These are phyloP conservation scores for Candida parachauliodes DNA, from an alignment of 805 yeast species.

Conservation along the genomic window DNA sequence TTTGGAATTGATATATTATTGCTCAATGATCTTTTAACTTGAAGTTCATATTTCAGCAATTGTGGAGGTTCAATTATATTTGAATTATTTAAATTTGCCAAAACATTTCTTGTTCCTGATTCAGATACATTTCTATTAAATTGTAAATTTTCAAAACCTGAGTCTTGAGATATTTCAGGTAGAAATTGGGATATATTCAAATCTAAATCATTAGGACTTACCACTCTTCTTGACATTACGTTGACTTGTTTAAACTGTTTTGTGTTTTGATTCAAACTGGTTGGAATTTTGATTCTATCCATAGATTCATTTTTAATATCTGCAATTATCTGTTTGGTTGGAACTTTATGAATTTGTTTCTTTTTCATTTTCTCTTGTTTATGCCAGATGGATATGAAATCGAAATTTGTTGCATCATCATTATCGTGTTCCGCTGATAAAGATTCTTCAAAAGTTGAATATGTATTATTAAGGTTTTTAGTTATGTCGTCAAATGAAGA, in stretches of 20 bases:
- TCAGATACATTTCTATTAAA: slow-evolving; percentile 29
- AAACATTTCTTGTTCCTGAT: slow-evolving; percentile 27
- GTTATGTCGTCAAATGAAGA: slow-evolving; percentile 41
- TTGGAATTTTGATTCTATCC: slow-evolving; percentile 19
- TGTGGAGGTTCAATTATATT: too few species aligned
- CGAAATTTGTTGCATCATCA: slow-evolving; percentile 14
- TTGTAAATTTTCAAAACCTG: slow-evolving; percentile 43
- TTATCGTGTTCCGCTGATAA: slow-evolving; percentile 40
- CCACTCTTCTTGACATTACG: slow-evolving; percentile 39
- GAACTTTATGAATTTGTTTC: slow-evolving; percentile 8
- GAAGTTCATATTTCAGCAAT: slow-evolving; percentile 10
- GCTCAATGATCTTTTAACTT: slow-evolving; percentile 6
- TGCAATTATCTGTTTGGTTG: slow-evolving; percentile 9
- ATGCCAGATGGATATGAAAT: slow-evolving; percentile 41
- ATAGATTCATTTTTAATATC: slow-evolving; percentile 5
- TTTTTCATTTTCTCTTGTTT: slow-evolving; percentile 27
- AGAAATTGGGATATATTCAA: slow-evolving; percentile 38
- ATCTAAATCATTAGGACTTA: slow-evolving; percentile 38
- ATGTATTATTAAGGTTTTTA: slow-evolving; percentile 18
- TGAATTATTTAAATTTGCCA: slow-evolving; percentile 21
- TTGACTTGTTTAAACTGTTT: slow-evolving; percentile 38
- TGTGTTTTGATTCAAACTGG: slow-evolving; percentile 20
- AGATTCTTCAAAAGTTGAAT: slow-evolving; percentile 30
- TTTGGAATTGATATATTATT: slow-evolving; percentile 1
- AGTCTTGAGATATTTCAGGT: slow-evolving; percentile 46